These are phyloP conservation scores for Penicillium crystallinum DNA, from an alignment of 495 filamentous ascomycete genomes.

Conservation along the genomic window DNA sequence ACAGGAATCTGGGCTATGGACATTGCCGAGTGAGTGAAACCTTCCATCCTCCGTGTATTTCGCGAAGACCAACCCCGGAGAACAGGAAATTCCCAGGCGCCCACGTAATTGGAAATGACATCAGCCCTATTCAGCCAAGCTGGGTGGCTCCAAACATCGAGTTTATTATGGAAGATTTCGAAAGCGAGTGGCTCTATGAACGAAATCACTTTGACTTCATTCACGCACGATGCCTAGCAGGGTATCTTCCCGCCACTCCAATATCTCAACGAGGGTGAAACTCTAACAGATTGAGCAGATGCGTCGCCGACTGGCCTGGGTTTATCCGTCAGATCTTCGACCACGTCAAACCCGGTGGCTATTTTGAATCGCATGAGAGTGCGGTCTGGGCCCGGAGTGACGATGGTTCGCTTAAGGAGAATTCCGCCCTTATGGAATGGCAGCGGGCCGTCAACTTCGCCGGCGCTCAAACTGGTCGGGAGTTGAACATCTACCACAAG, in stretches of 20 bases:
- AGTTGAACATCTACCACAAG: slow-evolving; percentile 41
- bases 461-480: slow-evolving; percentile 31
- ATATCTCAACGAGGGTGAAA: slow-evolving; percentile 1
- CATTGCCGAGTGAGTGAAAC: slow-evolving; percentile 43
- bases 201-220: slow-evolving; percentile 24
- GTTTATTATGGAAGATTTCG: slow-evolving; percentile 32
- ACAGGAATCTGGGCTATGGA: slow-evolving; percentile 64
- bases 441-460: slow-evolving; percentile 26
- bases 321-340: slow-evolving; percentile 27
- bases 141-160: slow-evolving; percentile 32
- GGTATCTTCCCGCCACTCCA: slow-evolving; percentile 11
- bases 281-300: not conserved
- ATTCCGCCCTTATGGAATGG: slow-evolving; percentile 46
- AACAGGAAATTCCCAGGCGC: slow-evolving; percentile 20
- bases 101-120: slow-evolving; percentile 37
- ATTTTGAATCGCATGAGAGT: slow-evolving; percentile 58
- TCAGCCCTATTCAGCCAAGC: slow-evolving; percentile 47
- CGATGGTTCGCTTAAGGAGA: slow-evolving; percentile 42
- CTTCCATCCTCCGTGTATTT: slow-evolving; percentile 6
- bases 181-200: slow-evolving; percentile 24
- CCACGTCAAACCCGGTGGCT: slow-evolving; percentile 57
- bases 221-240: slow-evolving; percentile 16
- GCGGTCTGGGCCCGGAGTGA: slow-evolving; percentile 43
- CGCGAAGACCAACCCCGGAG: not conserved
- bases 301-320: slow-evolving; percentile 12